Percentiles rank a stretch among this genome's conserved stretches.
Evolutionary conservation across 2,329 filamentous ascomycete genomes (phyloP).

Genomic region (Colletotrichum sp.): DNA sequence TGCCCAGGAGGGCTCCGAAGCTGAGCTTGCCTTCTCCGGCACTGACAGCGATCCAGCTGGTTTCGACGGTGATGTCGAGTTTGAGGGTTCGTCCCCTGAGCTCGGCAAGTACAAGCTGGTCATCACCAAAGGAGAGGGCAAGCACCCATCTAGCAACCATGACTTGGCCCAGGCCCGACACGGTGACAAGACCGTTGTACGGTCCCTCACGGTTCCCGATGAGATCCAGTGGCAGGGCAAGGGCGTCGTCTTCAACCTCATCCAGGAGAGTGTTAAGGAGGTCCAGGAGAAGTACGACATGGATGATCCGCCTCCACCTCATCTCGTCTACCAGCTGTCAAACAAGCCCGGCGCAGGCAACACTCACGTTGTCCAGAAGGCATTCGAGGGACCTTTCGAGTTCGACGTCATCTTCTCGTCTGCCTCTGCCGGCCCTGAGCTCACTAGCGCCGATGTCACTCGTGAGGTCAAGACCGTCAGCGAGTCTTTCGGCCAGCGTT

Average conservation of each 20-base stretch:
- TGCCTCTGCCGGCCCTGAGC: slow-evolving; percentile 53
- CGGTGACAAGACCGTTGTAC: slow-evolving; percentile 76
- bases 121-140: slow-evolving; percentile 72
- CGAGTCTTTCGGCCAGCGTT: slow-evolving; percentile 75
- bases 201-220: slow-evolving; percentile 69
- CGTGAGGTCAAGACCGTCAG: slow-evolving; percentile 71
- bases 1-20: slow-evolving; percentile 76
- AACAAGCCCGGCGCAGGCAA: slow-evolving; percentile 77
- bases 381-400: slow-evolving; percentile 88
- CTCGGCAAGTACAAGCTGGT: slow-evolving; percentile 83
- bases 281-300: slow-evolving; percentile 52
- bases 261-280: slow-evolving; percentile 55
- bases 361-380: slow-evolving; percentile 86
- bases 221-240: slow-evolving; percentile 86
- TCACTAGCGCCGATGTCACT: slow-evolving; percentile 69
- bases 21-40: slow-evolving; percentile 62
- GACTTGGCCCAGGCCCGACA: slow-evolving; percentile 71
- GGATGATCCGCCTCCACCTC: slow-evolving; percentile 78
- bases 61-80: slow-evolving; percentile 65
- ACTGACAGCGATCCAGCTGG: slow-evolving; percentile 50
- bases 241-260: slow-evolving; percentile 60
- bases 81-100: slow-evolving; percentile 72
- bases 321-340: slow-evolving; percentile 80
- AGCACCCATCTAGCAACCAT: slow-evolving; percentile 69
- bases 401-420: slow-evolving; percentile 88